These are phyloP conservation scores for Solanum chacoense DNA, from an alignment of 305 asterid species.

Conservation along the genomic window DNA sequence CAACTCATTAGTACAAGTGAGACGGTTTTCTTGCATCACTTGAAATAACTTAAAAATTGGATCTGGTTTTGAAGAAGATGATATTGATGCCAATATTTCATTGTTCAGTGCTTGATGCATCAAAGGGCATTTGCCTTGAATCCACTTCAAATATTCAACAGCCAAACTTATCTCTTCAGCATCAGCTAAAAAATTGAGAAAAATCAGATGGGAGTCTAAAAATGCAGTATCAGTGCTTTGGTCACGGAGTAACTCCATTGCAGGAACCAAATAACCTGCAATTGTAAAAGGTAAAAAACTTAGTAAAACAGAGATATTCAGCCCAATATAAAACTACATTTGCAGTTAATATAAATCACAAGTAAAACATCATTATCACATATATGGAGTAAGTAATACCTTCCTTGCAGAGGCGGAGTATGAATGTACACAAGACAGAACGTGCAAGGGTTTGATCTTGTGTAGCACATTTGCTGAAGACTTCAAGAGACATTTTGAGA, in stretches of 20 bases:
- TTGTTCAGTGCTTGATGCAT: conserved; percentile 30
- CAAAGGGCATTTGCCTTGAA: conserved; percentile 35
- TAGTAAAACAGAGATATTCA: not conserved
- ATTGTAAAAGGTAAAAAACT: not conserved
- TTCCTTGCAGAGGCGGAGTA: conserved; percentile 51
- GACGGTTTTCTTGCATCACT: conserved; percentile 4
- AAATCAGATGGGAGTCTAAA: conserved; percentile 34
- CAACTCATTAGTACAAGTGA: not conserved
- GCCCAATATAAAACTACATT: not conserved
- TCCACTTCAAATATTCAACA: conserved; percentile 38
- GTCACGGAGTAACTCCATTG: conserved; percentile 37
- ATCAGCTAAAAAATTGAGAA: conserved; percentile 39
- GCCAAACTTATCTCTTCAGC: conserved; percentile 45
- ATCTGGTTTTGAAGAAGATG: conserved; percentile 27
- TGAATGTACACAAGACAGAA: conserved; percentile 24
- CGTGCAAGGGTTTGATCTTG: conserved; percentile 41
- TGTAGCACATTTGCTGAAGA: conserved; percentile 39
- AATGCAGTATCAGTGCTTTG: conserved; percentile 12
- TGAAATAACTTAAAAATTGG: conserved; percentile 18
- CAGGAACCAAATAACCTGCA: conserved; percentile 45
- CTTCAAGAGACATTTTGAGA: conserved; percentile 34
- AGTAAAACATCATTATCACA: not conserved
- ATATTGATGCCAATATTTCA: conserved; percentile 25
- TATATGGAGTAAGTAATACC: conserved; percentile 19
- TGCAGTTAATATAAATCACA: not conserved